A percentile compares a stretch with the other conserved stretches of the same genome.
phyloP scores from a whole-genome alignment of 2,329 filamentous ascomycete species.

The Penicillium paneum region DNA sequence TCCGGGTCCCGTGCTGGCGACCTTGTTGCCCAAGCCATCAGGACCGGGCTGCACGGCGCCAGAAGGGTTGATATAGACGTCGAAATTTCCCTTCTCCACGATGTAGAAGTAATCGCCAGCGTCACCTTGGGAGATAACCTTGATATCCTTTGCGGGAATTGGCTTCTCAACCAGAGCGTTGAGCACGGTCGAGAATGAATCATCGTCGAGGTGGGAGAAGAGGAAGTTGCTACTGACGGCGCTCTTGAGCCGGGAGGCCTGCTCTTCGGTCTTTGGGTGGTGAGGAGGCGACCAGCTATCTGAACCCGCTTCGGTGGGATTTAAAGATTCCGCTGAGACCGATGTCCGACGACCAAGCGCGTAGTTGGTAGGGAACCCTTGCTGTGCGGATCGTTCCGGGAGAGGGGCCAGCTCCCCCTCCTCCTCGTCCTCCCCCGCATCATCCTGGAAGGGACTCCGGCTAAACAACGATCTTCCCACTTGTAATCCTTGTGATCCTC shows the following conservation, averaged over 20 bases:
- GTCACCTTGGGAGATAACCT: slow-evolving; percentile 94
- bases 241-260: slow-evolving; percentile 71
- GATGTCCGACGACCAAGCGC: slow-evolving; percentile 91
- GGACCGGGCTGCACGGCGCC: slow-evolving; percentile 75
- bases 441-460: slow-evolving; percentile 32
- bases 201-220: slow-evolving; percentile 91
- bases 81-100: slow-evolving; percentile 85
- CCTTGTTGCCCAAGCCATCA: slow-evolving; percentile 78
- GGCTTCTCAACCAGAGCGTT: slow-evolving; percentile 91
- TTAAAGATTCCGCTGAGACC: slow-evolving; percentile 93
- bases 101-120: slow-evolving; percentile 98
- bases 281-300: slow-evolving; percentile 88
- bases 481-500: slow-evolving; percentile 14
- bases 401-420: slow-evolving; percentile 24
- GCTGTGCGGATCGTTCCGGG: slow-evolving; percentile 25
- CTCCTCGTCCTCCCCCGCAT: slow-evolving; percentile 20
- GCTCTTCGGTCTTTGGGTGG: slow-evolving; percentile 78
- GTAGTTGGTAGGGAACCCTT: slow-evolving; percentile 75
- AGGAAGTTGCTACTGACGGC: slow-evolving; percentile 89
- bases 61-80: slow-evolving; percentile 79
- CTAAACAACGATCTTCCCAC: slow-evolving; percentile 31
- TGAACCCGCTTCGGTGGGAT: slow-evolving; percentile 76
- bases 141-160: slow-evolving; percentile 82
- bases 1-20: slow-evolving; percentile 77
- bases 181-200: slow-evolving; percentile 81